phyloP scores from a whole-genome alignment of 2,329 filamentous ascomycete genomes.

The Fusarium protoensiforme region DNA sequence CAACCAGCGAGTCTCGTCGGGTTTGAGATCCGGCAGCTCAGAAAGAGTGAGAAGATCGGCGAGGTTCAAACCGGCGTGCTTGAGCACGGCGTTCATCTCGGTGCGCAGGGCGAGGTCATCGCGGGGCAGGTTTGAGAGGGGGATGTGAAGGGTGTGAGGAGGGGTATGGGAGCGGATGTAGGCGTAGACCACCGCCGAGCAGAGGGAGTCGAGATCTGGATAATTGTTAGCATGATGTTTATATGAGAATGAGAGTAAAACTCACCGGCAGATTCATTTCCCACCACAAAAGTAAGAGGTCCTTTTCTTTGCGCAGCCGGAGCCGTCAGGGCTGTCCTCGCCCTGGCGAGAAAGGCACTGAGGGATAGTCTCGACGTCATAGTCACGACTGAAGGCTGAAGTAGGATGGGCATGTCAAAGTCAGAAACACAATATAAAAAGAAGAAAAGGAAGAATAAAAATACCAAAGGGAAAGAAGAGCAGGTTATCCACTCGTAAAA shows the following conservation, averaged over 20 bases:
- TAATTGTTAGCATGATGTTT: not conserved
- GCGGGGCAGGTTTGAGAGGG: slow-evolving; percentile 76
- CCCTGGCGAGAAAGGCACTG: slow-evolving; percentile 61
- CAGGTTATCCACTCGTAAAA: not conserved
- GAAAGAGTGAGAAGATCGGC: slow-evolving; percentile 73
- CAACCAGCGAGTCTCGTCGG: slow-evolving; percentile 73
- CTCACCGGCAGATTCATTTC: slow-evolving; percentile 74
- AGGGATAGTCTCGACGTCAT: slow-evolving; percentile 55
- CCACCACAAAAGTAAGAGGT: slow-evolving; percentile 71
- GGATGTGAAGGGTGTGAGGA: slow-evolving; percentile 71
- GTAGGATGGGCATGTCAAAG: not conserved
- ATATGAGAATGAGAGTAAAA: not conserved
- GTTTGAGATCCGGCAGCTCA: slow-evolving; percentile 60
- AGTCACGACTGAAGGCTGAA: not conserved
- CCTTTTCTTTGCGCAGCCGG: slow-evolving; percentile 56
- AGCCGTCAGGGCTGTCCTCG: slow-evolving; percentile 58
- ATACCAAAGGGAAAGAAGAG: not conserved
- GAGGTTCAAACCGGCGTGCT: slow-evolving; percentile 66
- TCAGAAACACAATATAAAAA: not conserved
- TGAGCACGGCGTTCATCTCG: slow-evolving; percentile 75
- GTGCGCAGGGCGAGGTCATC: slow-evolving; percentile 77
- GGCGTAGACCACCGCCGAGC: slow-evolving; percentile 77
- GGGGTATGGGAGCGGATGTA: slow-evolving; percentile 75
- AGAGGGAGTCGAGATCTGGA: slow-evolving; percentile 82
- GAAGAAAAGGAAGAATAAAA: not conserved